These are phyloP conservation scores for Periconia digitata DNA, from an alignment of 2,329 filamentous ascomycete species.

Conservation along the genomic window DNA sequence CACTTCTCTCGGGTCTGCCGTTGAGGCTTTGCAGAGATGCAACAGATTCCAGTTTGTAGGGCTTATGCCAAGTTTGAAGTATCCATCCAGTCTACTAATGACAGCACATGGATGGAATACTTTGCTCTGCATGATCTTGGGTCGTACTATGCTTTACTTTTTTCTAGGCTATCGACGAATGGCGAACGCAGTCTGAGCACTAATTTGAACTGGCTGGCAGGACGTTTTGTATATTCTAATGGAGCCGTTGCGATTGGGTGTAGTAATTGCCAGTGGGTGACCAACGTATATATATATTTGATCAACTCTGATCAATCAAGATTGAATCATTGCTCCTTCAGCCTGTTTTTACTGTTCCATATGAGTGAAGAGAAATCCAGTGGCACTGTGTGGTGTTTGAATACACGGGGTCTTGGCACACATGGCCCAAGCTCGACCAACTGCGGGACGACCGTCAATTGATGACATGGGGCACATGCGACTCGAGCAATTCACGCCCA, in stretches of 20 bases:
- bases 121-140: background rate
- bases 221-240: background rate
- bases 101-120: background rate
- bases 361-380: too few relatives aligned
- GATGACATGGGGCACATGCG: constrained; percentile 25
- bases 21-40: background rate
- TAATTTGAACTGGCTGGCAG: background rate
- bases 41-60: background rate
- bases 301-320: too few relatives aligned
- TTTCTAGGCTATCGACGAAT: background rate
- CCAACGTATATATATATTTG: too few relatives aligned
- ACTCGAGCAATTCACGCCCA: constrained; percentile 16
- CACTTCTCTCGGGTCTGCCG: background rate
- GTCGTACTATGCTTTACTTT: background rate
- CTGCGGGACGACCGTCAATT: background rate
- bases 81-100: background rate
- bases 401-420: too few relatives aligned
- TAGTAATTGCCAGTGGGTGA: too few relatives aligned
- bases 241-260: background rate
- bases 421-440: background rate
- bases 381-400: too few relatives aligned
- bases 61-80: constrained; percentile 18
- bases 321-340: too few relatives aligned
- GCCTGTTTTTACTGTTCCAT: too few relatives aligned
- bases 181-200: background rate